These are phyloP conservation scores for Candida orba DNA, from an alignment of 805 yeast genomes.

Conservation along the genomic window DNA sequence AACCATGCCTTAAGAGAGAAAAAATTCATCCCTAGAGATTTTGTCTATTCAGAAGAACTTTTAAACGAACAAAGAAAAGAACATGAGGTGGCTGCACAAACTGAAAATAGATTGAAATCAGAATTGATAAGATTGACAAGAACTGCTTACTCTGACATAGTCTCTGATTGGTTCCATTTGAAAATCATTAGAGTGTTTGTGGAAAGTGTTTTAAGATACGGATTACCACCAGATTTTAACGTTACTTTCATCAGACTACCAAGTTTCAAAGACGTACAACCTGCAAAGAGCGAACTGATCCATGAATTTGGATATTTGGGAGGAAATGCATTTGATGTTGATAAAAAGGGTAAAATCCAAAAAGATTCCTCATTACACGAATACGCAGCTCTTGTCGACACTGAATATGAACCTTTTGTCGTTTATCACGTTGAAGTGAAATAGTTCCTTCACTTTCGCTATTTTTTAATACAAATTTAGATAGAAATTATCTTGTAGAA, in stretches of 20 bases:
- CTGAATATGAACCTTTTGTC: conserved; percentile 95
- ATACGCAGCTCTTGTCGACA: conserved; percentile 86
- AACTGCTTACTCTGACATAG: conserved; percentile 84
- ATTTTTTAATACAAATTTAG: too few relatives aligned
- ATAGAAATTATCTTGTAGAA: too few relatives aligned
- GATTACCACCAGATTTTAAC: conserved; percentile 89
- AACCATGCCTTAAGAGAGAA: conserved; percentile 67
- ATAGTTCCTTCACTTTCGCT: too few relatives aligned
- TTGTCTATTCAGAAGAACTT: conserved; percentile 72
- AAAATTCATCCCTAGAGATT: conserved; percentile 91
- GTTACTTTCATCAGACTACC: conserved; percentile 41
- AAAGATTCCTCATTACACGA: conserved; percentile 68
- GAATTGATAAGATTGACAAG: conserved; percentile 78
- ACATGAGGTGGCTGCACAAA: conserved; percentile 63
- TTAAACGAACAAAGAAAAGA: conserved; percentile 71
- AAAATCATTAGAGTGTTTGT: conserved; percentile 83
- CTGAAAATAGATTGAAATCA: conserved; percentile 64
- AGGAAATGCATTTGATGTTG: conserved; percentile 75
- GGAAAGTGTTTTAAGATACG: conserved; percentile 91
- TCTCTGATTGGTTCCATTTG: conserved; percentile 84
- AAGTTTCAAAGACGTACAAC: conserved; percentile 34
- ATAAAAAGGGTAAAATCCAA: conserved; percentile 56
- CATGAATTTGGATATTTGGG: conserved; percentile 82
- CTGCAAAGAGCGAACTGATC: conserved; percentile 63
- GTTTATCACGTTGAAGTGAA: conserved; percentile 52